phyloP scores from a whole-genome alignment of 441 rosid species.

The Erodium moschatum region DNA sequence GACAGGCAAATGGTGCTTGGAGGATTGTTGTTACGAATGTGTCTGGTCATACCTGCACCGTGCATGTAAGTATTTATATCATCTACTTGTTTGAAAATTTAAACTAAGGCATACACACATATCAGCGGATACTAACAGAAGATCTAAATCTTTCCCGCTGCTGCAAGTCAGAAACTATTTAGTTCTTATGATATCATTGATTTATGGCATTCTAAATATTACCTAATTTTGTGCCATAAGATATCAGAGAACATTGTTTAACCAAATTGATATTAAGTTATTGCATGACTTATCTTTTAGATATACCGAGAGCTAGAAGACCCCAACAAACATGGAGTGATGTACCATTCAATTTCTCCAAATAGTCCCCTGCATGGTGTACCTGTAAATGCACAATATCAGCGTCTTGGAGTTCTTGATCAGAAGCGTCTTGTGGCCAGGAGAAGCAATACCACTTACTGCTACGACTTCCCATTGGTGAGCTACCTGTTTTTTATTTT shows the following conservation, averaged over 20 bases:
- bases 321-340: conserved; percentile 40
- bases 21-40: conserved; percentile 79
- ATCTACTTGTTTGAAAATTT: conserved; percentile 11
- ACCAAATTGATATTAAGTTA: not conserved
- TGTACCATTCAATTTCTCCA: conserved; percentile 58
- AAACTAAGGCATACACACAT: too few relatives aligned
- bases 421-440: conserved; percentile 79
- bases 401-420: conserved; percentile 68
- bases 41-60: conserved; percentile 88
- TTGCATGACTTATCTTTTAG: conserved; percentile 42
- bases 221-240: not conserved
- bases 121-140: not conserved
- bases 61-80: conserved; percentile 59
- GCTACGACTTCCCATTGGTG: conserved; percentile 96
- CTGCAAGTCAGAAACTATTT: conserved; percentile 3
- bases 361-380: conserved; percentile 61
- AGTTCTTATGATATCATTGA: not conserved
- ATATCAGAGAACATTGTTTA: not conserved
- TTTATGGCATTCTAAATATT: not conserved
- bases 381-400: conserved; percentile 56
- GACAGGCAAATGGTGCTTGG: conserved; percentile 93
- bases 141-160: not conserved
- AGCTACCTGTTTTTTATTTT: conserved; percentile 27
- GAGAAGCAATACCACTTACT: conserved; percentile 79
- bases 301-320: conserved; percentile 83